Evolutionary conservation across 805 yeast genomes (phyloP).

Genomic region (Lipomyces sp.): DNA sequence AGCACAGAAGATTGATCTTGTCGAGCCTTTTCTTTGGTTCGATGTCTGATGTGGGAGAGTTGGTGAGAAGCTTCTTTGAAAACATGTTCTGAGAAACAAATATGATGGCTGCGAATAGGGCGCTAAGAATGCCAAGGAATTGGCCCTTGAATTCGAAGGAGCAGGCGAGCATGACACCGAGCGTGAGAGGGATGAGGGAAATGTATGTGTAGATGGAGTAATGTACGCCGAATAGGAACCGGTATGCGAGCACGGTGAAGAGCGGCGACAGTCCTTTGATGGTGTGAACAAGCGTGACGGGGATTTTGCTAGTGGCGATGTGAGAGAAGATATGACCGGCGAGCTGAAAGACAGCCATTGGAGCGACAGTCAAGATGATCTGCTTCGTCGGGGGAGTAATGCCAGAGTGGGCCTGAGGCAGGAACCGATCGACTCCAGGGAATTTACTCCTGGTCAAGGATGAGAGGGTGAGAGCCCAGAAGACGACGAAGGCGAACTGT

Average conservation of each 20-base stretch:
- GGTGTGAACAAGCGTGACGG: conserved; percentile 94
- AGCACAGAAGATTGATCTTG: conserved; percentile 77
- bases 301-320: conserved; percentile 87
- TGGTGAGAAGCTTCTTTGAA: conserved; percentile 78
- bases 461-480: conserved; percentile 48
- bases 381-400: conserved; percentile 53
- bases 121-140: conserved; percentile 67
- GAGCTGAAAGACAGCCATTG: conserved; percentile 94
- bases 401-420: conserved; percentile 41
- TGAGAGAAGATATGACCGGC: conserved; percentile 90
- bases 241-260: conserved; percentile 80
- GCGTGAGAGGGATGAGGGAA: conserved; percentile 75
- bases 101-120: conserved; percentile 68
- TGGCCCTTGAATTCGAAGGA: conserved; percentile 52
- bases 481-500: conserved; percentile 77
- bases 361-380: conserved; percentile 71
- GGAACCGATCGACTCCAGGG: conserved; percentile 45
- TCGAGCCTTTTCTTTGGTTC: conserved; percentile 60
- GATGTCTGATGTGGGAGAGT: conserved; percentile 33
- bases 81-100: conserved; percentile 88
- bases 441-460: conserved; percentile 41
- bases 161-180: conserved; percentile 78
- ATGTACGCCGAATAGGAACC: conserved; percentile 59
- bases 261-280: conserved; percentile 91
- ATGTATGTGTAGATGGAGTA: conserved; percentile 72